Evolutionary conservation across 2,329 filamentous ascomycete species (phyloP).

Genomic region (Annulohypoxylon truncatum): DNA sequence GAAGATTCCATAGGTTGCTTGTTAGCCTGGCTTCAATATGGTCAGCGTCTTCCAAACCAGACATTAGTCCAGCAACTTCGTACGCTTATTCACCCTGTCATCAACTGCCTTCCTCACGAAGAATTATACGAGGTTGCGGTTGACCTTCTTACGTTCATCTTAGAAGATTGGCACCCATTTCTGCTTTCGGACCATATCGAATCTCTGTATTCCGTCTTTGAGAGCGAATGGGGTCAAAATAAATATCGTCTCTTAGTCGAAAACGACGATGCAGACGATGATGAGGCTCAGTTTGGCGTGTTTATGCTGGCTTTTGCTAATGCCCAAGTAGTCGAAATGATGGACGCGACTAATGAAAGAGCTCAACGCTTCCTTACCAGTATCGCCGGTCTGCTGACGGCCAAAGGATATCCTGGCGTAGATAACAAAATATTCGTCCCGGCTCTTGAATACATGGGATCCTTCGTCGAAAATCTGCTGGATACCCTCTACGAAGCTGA

Average conservation of each 20-base stretch:
- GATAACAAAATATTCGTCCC: constrained; percentile 81
- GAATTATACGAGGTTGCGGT: constrained; percentile 69
- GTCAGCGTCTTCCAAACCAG: constrained; percentile 70
- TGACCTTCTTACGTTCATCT: constrained; percentile 73
- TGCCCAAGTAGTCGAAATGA: constrained; percentile 70
- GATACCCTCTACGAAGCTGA: constrained; percentile 64
- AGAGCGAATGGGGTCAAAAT: constrained; percentile 67
- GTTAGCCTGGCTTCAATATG: constrained; percentile 80
- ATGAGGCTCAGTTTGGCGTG: constrained; percentile 72
- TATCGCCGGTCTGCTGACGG: constrained; percentile 73
- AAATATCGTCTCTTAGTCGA: constrained; percentile 66
- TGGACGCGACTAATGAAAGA: constrained; percentile 62
- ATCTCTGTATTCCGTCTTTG: constrained; percentile 68
- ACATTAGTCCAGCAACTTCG: constrained; percentile 69
- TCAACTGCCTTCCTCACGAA: constrained; percentile 70
- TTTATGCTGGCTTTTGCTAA: constrained; percentile 77
- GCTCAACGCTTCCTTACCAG: constrained; percentile 66
- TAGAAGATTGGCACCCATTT: constrained; percentile 73
- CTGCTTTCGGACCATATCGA: constrained; percentile 69
- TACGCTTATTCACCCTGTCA: constrained; percentile 67
- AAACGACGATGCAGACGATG: constrained; percentile 70
- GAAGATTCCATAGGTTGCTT: constrained; percentile 70
- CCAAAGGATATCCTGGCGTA: constrained; percentile 73
- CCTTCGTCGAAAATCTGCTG: constrained; percentile 76
- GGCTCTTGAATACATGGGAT: constrained; percentile 84